Base-by-base conservation (phyloP, 192 early-diverging fungal species). In the Diversispora eburnea region DNA sequence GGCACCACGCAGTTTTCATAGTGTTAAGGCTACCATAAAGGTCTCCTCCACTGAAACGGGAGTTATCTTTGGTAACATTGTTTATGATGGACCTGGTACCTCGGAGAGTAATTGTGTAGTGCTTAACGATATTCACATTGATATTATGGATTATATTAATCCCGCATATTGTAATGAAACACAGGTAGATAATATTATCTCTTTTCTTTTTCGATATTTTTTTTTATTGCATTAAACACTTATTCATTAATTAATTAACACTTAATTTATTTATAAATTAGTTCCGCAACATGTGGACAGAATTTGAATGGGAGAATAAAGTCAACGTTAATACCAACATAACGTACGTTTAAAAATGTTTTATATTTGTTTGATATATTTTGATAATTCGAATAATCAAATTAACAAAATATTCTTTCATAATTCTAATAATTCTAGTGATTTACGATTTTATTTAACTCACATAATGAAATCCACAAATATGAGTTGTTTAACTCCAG, bases 231-330 rank as follows among this genome's bases (percentile, higher is more conserved):
- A 20, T 57, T 57, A 33, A 33, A 33, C 25, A 33, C 25, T 33
- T 33, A 2, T 33, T 33, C 0, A 33, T 55, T 55, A 12, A n/a
- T 55, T n/a, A 55, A 55, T 55, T 55, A 55, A 12, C 4, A 58
- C 25, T 58, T 56, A 17, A 2, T 58, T 19, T 10, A 58, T 42
- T 43, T 62, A 62, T 5, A 17, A 46, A 51, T 3, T 70, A 91
- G 88, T 99, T 99, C 93, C 90, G 96, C 66, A 81, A 89, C 74
- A 97, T 98, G 95, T 99, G 97, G 97, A 93, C 89, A 60, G 97
- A 99, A 82, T 99, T 99, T 84, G 97, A 99, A 80, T 99, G 97
- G 97, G 97, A 99, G 81, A 99, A 99, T 86, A 98, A 98, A 87
- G 95, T 99, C 72, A 94, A 94, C 67, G 96, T 97, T 74, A 93